These are phyloP conservation scores for Fimicolochytrium jonesii DNA, from an alignment of 192 early-diverging fungal genomes.

Conservation along the genomic window DNA sequence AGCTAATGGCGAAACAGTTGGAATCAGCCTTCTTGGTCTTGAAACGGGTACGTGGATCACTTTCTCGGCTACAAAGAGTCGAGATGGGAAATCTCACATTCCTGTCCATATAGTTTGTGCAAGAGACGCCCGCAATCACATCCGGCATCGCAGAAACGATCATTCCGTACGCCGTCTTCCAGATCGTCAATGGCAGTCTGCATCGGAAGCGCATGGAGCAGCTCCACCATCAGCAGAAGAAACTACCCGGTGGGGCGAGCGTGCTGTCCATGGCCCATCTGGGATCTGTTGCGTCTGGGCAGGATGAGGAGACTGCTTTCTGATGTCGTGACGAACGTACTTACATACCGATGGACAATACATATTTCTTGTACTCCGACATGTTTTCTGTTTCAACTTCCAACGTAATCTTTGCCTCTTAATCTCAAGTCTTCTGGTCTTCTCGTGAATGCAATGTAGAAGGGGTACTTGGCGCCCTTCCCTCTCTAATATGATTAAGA, in stretches of 20 bases:
- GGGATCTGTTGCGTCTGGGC: too few relatives aligned
- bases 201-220: slow-evolving; percentile 13
- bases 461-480: too few relatives aligned
- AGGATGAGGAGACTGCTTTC: too few relatives aligned
- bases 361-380: too few relatives aligned
- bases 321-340: too few relatives aligned
- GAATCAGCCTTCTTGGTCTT: slow-evolving; percentile 13
- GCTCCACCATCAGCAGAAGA: background rate
- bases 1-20: slow-evolving; percentile 14
- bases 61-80: background rate
- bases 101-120: background rate
- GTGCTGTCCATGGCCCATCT: too few relatives aligned
- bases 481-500: too few relatives aligned
- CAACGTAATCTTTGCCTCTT: too few relatives aligned
- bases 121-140: background rate
- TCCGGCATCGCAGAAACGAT: slow-evolving; percentile 4
- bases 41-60: slow-evolving; percentile 5
- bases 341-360: too few relatives aligned
- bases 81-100: background rate
- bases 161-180: slow-evolving; percentile 19
- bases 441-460: too few relatives aligned
- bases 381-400: too few relatives aligned
- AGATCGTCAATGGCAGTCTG: background rate
- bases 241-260: background rate
- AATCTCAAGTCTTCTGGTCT: too few relatives aligned